Conservation (phyloP, 2,329 filamentous ascomycete genomes). For the Huntiella decipiens region DNA sequence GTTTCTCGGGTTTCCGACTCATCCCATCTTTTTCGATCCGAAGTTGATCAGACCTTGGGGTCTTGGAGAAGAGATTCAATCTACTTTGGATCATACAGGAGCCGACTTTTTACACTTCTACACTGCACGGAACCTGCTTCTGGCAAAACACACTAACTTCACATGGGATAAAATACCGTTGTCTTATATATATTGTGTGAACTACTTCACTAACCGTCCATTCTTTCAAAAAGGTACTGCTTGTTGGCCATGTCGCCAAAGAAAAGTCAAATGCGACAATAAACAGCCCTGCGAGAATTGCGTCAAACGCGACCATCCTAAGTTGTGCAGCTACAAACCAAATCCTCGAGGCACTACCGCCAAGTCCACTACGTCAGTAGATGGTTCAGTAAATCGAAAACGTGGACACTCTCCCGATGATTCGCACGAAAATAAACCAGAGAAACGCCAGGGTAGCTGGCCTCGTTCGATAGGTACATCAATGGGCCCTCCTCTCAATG, state of each 20-base stretch:
- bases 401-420: conserved; percentile 26
- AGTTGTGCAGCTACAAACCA: conserved; percentile 48
- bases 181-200: neutral
- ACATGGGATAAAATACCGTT: neutral
- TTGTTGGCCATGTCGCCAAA: conserved; percentile 48
- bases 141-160: no score
- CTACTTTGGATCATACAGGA: no score
- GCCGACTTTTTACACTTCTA: no score
- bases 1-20: neutral
- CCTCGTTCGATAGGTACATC: conserved; percentile 22
- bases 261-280: conserved; percentile 52
- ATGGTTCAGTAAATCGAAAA: conserved; percentile 17
- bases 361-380: conserved; percentile 9
- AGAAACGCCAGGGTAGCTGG: conserved; percentile 23
- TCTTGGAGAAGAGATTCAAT: no score
- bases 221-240: conserved; percentile 29
- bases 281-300: conserved; percentile 51
- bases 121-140: no score
- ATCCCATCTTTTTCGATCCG: no score
- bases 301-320: conserved; percentile 44
- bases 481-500: neutral
- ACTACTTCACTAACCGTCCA: neutral
- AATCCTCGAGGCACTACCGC: conserved; percentile 22
- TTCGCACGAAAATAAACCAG: conserved; percentile 16
- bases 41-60: no score